Percentiles rank a stretch among this genome's conserved stretches.
phyloP scores from a whole-genome alignment of 495 filamentous ascomycete species.

The Daldinia concentrica region DNA sequence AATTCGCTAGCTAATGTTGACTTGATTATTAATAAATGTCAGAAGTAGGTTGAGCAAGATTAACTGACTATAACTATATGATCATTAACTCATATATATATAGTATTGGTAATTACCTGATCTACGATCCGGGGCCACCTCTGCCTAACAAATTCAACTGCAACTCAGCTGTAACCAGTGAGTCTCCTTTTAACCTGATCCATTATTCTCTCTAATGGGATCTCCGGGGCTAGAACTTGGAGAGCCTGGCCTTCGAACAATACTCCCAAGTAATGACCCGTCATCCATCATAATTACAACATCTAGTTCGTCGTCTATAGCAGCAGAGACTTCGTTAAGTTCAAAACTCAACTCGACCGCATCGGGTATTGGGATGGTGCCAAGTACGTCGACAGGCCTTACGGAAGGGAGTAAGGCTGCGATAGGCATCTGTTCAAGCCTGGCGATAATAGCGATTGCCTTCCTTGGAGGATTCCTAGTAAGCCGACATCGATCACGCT shows the following conservation, averaged over 20 bases:
- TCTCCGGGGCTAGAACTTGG: neutral
- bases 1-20: slow-evolving; percentile 52
- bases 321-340: slow-evolving; percentile 17
- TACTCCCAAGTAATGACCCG: neutral
- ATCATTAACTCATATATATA: slow-evolving; percentile 22
- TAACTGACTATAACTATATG: neutral
- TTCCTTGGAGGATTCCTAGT: slow-evolving; percentile 50
- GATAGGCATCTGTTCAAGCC: slow-evolving; percentile 52
- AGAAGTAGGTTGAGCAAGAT: slow-evolving; percentile 50
- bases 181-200: neutral
- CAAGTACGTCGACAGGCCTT: slow-evolving; percentile 36
- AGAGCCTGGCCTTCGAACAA: neutral
- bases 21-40: slow-evolving; percentile 58
- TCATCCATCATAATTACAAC: slow-evolving; percentile 13
- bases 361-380: slow-evolving; percentile 13
- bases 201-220: neutral
- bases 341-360: slow-evolving; percentile 28
- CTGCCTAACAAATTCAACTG: slow-evolving; percentile 29
- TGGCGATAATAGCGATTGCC: slow-evolving; percentile 48
- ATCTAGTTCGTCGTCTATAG: slow-evolving; percentile 1
- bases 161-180: slow-evolving; percentile 8
- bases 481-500: slow-evolving; percentile 42
- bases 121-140: slow-evolving; percentile 54
- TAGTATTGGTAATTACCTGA: slow-evolving; percentile 50
- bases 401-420: slow-evolving; percentile 53